Evolutionary conservation across 106 monocot species (phyloP).

Genomic region (Xerophyta viscosa): DNA sequence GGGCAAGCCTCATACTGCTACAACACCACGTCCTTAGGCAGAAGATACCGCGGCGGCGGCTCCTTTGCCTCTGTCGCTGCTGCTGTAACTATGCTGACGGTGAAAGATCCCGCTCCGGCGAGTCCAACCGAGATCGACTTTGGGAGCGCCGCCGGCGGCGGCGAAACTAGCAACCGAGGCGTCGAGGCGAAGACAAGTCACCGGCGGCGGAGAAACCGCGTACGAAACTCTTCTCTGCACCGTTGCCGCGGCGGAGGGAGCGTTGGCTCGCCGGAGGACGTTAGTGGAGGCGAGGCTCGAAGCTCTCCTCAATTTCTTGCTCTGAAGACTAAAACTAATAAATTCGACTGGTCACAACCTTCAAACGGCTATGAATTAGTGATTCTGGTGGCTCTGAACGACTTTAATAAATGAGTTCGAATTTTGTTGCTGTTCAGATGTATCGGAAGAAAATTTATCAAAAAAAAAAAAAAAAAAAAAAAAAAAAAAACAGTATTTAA

Average conservation of each 20-base stretch:
- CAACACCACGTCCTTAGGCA: constrained; percentile 73
- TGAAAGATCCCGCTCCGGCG: constrained; percentile 58
- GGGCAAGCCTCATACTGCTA: constrained; percentile 98
- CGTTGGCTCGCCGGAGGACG: constrained; percentile 2
- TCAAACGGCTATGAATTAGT: too few species aligned
- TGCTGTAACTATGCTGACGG: constrained; percentile 51
- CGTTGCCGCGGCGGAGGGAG: neutral
- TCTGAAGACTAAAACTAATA: too few species aligned
- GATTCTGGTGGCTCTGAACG: too few species aligned
- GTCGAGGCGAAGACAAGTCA: neutral
- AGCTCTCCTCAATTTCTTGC: neutral
- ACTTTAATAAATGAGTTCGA: too few species aligned
- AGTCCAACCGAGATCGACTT: constrained; percentile 39
- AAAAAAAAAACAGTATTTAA: too few species aligned
- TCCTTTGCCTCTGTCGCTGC: constrained; percentile 66
- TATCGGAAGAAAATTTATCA: too few species aligned
- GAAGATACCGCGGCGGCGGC: constrained; percentile 18
- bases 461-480: too few species aligned
- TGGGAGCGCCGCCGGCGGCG: constrained; percentile 3
- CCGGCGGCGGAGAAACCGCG: too few species aligned
- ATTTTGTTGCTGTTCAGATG: too few species aligned
- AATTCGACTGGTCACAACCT: too few species aligned
- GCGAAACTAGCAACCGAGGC: constrained; percentile 1
- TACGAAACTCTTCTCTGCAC: too few species aligned
- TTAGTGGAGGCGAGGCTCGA: neutral